Base-by-base conservation (phyloP, 1,284 basidiomycete genomes). In the Apiotrichum montevideense region DNA sequence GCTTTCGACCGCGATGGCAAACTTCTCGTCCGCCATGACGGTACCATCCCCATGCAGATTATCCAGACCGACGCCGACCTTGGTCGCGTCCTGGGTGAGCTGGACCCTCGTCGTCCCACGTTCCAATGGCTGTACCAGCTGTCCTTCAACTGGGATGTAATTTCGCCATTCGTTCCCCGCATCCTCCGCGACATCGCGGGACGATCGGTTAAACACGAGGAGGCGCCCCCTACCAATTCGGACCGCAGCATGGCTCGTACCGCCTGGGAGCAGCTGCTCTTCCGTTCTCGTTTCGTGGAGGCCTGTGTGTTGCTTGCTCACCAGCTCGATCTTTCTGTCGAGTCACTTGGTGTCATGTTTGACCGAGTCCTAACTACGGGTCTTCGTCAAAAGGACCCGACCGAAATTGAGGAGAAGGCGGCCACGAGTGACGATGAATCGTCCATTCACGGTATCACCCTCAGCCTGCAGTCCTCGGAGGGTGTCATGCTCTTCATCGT, bases 311-410 rank as follows among this genome's bases (percentile, higher is more conserved):
- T 76, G 34, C 73, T 80, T 21, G 71, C 79, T 13, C 69, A 75
- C 52, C 75, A 79, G 60, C 69, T 80, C 35, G 78, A 78, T 55
- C 69, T 80, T 21, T 74, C 79, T 0, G 69, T 80, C 50, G 74
- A 78, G 59, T 70, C 75, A 35, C 80, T 93, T 52, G 90, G 91
- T 3, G 80, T 80, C 35, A 78, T 93, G 57, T 80, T 80, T 64
- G 79, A 80, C 65, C 76, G 77, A 50, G 77, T 79, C 21, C 66
- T 80, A 32, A 77, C 76, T 6, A 80, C 79, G 15, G 79, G 79
- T 41, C 79, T 78, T 9, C 64, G 67, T 44, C 34, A 56, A 46
- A 40, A 29, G n/a, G 34, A 35, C 9, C 21, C 21, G 21, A 40
- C 47, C n/a, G 59, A 65, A 35, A 49, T 57, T 40, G 63, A 71